Percentiles rank a stretch among this genome's conserved stretches.
phyloP scores from a whole-genome alignment of 805 yeast genomes.

The Ogataea pignaliae region DNA sequence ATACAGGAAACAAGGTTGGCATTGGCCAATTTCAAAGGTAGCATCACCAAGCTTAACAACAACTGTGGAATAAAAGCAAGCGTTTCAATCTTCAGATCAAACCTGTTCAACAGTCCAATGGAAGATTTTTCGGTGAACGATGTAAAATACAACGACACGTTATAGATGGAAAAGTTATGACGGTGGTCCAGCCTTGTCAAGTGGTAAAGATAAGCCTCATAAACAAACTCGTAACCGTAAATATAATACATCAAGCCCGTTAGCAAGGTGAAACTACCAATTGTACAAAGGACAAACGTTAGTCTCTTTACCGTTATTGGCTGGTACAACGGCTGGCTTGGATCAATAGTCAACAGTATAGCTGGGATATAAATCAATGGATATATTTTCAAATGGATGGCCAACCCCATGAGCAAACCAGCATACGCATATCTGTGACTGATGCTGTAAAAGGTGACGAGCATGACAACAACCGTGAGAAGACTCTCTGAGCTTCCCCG shows the following conservation, averaged over 20 bases:
- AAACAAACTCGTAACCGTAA: constrained; percentile 73
- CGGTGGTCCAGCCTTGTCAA: constrained; percentile 83
- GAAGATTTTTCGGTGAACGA: constrained; percentile 34
- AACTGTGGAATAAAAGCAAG: constrained; percentile 86
- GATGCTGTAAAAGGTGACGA: constrained; percentile 46
- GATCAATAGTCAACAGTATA: constrained; percentile 38
- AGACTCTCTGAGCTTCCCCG: constrained; percentile 93
- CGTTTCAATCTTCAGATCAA: constrained; percentile 25
- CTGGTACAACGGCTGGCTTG: constrained; percentile 27
- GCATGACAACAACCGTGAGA: constrained; percentile 70
- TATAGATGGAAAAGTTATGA: constrained; percentile 90
- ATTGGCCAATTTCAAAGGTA: constrained; percentile 49
- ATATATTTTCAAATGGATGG: constrained; percentile 87
- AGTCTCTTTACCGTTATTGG: constrained; percentile 42
- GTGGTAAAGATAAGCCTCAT: constrained; percentile 81
- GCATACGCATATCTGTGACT: constrained; percentile 28
- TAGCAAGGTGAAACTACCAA: constrained; percentile 40
- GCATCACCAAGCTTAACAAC: constrained; percentile 46
- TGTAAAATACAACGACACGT: constrained; percentile 61
- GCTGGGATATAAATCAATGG: constrained; percentile 87
- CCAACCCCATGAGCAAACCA: constrained; percentile 60
- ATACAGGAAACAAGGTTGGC: constrained; percentile 44
- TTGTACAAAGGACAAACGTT: constrained; percentile 36
- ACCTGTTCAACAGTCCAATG: constrained; percentile 5
- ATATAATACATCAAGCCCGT: constrained; percentile 57